These are phyloP conservation scores for Olyra latifolia DNA, from an alignment of 176 grass and related monocot species.

Conservation along the genomic window DNA sequence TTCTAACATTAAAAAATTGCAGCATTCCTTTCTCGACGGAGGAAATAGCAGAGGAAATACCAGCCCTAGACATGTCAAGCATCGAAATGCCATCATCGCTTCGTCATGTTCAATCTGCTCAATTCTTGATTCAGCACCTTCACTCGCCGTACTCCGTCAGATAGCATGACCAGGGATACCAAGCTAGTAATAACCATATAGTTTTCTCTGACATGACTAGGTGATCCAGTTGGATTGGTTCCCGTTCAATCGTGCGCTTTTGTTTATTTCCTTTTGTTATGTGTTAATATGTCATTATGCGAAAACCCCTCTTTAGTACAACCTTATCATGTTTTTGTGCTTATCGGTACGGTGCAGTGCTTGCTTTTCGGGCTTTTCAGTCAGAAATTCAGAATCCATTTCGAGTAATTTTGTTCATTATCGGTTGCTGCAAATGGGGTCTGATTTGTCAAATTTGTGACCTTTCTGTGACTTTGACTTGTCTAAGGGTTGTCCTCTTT, in stretches of 20 bases:
- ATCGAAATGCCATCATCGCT: slow-evolving; percentile 61
- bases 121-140: slow-evolving; percentile 58
- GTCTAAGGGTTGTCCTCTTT: too few relatives aligned
- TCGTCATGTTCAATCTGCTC: slow-evolving; percentile 63
- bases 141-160: slow-evolving; percentile 22
- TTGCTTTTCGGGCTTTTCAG: not conserved
- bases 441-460: not conserved
- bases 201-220: not conserved
- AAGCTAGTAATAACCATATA: slow-evolving; percentile 7
- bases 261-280: slow-evolving; percentile 1
- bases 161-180: not conserved
- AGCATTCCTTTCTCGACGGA: slow-evolving; percentile 89
- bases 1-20: slow-evolving; percentile 22
- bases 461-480: not conserved
- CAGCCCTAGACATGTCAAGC: slow-evolving; percentile 60
- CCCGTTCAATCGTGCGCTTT: not conserved
- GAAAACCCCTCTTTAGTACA: not conserved
- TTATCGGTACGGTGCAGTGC: not conserved
- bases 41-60: slow-evolving; percentile 79
- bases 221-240: not conserved
- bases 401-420: not conserved
- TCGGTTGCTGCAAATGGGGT: not conserved
- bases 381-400: not conserved
- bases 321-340: not conserved
- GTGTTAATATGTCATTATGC: not conserved